These are phyloP conservation scores for Dactylonectria estremocensis DNA, from an alignment of 2,329 filamentous ascomycete genomes.

Conservation along the genomic window DNA sequence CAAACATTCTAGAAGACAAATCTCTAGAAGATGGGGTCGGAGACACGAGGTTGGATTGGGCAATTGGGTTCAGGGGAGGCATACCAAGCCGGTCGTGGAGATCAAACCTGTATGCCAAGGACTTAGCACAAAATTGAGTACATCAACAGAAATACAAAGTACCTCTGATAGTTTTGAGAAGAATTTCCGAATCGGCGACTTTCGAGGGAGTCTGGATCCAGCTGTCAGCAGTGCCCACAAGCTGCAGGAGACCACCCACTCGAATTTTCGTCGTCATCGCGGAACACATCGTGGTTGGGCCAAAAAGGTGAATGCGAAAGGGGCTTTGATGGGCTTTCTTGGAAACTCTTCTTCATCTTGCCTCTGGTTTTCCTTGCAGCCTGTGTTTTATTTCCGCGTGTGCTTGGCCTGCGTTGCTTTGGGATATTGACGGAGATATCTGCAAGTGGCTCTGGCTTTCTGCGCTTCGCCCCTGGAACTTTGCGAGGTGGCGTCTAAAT, in stretches of 20 bases:
- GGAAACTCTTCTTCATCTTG: constrained; percentile 35
- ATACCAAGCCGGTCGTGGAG: constrained; percentile 53
- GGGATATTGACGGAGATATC: constrained; percentile 56
- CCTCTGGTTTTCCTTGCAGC: constrained; percentile 37
- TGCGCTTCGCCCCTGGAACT: constrained; percentile 49
- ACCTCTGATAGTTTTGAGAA: constrained; percentile 48
- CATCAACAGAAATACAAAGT: not conserved
- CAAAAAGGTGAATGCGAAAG: constrained; percentile 40
- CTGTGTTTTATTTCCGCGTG: constrained; percentile 38
- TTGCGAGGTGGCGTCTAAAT: constrained; percentile 52
- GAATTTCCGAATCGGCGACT: constrained; percentile 41
- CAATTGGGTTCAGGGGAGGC: constrained; percentile 55
- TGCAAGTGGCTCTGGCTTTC: constrained; percentile 50
- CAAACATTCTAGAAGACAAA: constrained; percentile 44
- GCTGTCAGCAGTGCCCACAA: constrained; percentile 35
- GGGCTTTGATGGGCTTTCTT: constrained; percentile 26
- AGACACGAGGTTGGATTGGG: constrained; percentile 58
- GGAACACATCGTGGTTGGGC: constrained; percentile 50
- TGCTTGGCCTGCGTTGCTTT: constrained; percentile 43
- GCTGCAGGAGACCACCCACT: constrained; percentile 41
- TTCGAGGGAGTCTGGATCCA: constrained; percentile 42
- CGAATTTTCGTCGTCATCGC: constrained; percentile 47
- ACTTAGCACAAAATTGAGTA: constrained; percentile 20
- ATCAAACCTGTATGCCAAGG: constrained; percentile 47
- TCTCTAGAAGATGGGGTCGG: constrained; percentile 53